phyloP scores from a whole-genome alignment of 1,284 basidiomycete genomes.

The Sporisorium sorghi region DNA sequence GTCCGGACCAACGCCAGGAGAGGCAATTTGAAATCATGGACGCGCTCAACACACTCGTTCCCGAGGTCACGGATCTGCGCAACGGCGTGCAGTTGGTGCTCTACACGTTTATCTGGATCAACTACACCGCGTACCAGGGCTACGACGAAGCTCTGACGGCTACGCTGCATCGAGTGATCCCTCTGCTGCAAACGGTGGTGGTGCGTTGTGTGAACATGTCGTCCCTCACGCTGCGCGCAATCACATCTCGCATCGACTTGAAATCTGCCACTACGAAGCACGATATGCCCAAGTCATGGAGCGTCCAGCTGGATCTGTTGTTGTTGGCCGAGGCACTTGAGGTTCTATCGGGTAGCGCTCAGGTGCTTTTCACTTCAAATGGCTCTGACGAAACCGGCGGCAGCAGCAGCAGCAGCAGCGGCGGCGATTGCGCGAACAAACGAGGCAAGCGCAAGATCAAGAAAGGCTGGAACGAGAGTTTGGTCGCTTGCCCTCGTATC shows the following conservation, averaged over 20 bases:
- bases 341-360: constrained; percentile 11
- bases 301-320: constrained; percentile 20
- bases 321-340: constrained; percentile 17
- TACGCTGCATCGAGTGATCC: constrained; percentile 22
- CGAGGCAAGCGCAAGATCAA: background rate
- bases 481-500: constrained; percentile 9
- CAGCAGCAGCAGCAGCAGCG: no score
- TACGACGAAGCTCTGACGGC: background rate
- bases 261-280: background rate
- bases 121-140: constrained; percentile 18
- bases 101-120: constrained; percentile 40
- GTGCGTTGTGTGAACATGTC: constrained; percentile 13
- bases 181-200: constrained; percentile 28
- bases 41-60: constrained; percentile 1
- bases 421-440: background rate
- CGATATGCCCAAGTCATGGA: background rate
- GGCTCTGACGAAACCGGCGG: no score
- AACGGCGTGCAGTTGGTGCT: constrained; percentile 30
- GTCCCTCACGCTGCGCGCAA: background rate
- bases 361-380: constrained; percentile 17
- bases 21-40: background rate
- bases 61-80: constrained; percentile 27
- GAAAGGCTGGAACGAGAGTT: constrained; percentile 19
- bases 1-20: background rate
- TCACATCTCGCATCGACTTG: background rate